Evolutionary conservation across 257 asterid genomes (phyloP).

Genomic region (Forsythia viridissima): DNA sequence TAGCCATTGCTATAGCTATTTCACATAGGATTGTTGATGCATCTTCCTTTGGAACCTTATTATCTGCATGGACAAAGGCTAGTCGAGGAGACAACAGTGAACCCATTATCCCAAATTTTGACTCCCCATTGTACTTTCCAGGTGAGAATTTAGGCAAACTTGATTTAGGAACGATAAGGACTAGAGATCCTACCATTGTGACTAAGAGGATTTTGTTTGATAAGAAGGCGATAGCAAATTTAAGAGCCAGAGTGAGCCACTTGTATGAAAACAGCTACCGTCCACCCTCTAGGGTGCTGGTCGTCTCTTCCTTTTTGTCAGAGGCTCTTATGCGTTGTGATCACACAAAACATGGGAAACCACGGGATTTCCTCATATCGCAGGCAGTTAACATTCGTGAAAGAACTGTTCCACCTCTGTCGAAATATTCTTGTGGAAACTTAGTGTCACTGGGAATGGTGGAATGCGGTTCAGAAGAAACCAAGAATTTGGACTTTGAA

Average conservation of each 20-base stretch:
- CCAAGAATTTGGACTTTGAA: not conserved
- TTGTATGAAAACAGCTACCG: not conserved
- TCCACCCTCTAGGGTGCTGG: conserved; percentile 22
- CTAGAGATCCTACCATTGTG: not conserved
- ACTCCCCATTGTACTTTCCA: conserved; percentile 13
- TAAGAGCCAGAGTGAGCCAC: not conserved
- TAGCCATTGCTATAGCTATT: not conserved
- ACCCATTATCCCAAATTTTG: conserved; percentile 15
- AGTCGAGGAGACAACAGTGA: not conserved
- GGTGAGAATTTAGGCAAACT: not conserved
- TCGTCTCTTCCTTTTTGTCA: conserved; percentile 14
- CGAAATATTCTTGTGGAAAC: conserved; percentile 24
- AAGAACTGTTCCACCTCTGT: conserved; percentile 10
- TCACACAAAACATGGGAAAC: not conserved
- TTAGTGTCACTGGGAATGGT: conserved; percentile 1
- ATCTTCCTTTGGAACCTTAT: not conserved
- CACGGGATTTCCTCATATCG: not conserved
- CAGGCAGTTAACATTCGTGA: conserved; percentile 12
- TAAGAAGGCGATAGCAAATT: conserved; percentile 2
- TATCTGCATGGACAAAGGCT: not conserved
- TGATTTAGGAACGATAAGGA: conserved; percentile 1
- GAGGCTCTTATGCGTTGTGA: conserved; percentile 19
- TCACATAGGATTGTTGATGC: not conserved
- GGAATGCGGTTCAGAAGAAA: not conserved
- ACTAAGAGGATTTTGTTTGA: conserved; percentile 14